phyloP scores from a whole-genome alignment of 2,329 filamentous ascomycete species.

The Epichloe typhina region DNA sequence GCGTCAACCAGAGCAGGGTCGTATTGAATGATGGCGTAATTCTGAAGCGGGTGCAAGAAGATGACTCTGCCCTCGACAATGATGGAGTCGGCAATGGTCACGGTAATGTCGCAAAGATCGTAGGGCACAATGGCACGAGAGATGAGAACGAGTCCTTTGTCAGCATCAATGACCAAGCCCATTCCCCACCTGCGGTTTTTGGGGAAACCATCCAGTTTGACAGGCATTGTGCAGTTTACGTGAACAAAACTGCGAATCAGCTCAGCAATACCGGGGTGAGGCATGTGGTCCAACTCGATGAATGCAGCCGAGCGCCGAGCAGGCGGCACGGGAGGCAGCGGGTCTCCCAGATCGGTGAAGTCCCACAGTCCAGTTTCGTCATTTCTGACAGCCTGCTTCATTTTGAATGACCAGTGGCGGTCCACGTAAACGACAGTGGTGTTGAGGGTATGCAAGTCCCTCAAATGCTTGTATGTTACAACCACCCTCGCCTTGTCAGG shows the following conservation, averaged over 20 bases:
- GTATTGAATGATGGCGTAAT: conserved; percentile 92
- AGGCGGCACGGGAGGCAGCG: conserved; percentile 61
- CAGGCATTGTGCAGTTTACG: conserved; percentile 80
- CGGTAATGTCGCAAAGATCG: conserved; percentile 88
- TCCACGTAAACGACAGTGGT: conserved; percentile 89
- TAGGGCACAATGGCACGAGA: conserved; percentile 91
- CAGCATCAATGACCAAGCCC: conserved; percentile 92
- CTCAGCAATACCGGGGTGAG: conserved; percentile 80
- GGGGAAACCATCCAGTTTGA: conserved; percentile 97
- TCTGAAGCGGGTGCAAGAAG: conserved; percentile 92
- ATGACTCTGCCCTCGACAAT: conserved; percentile 88
- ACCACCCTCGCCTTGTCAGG: conserved; percentile 76
- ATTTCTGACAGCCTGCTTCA: conserved; percentile 84
- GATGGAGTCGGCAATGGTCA: conserved; percentile 94
- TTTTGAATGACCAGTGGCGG: conserved; percentile 90
- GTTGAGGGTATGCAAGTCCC: conserved; percentile 87
- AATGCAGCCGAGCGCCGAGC: conserved; percentile 74
- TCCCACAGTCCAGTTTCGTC: conserved; percentile 89
- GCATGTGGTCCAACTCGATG: conserved; percentile 79
- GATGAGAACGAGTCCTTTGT: conserved; percentile 87
- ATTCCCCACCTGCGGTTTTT: conserved; percentile 90
- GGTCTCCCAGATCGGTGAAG: conserved; percentile 71
- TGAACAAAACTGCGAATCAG: conserved; percentile 91
- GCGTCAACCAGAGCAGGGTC: conserved; percentile 88
- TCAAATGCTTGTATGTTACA: conserved; percentile 87